Evolutionary conservation across 306 rosid species (phyloP).

Genomic region (Carpinus fangiana): DNA sequence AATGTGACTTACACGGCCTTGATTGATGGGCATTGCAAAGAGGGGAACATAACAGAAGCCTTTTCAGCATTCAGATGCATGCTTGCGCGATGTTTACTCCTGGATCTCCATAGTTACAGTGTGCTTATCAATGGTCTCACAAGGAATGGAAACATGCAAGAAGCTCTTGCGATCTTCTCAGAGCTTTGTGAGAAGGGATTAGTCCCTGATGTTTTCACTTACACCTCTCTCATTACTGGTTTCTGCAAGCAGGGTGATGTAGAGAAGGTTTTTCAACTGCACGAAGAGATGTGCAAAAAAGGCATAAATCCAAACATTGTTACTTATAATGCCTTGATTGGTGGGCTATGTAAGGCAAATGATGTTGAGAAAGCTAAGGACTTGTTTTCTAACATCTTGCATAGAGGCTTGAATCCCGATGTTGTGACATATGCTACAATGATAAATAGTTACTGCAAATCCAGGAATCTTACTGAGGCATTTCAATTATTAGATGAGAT

Average conservation of each 20-base stretch:
- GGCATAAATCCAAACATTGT: slow-evolving; percentile 40
- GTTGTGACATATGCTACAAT: slow-evolving; percentile 44
- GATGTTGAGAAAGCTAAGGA: slow-evolving; percentile 38
- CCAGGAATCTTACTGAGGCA: slow-evolving; percentile 39
- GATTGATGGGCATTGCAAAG: slow-evolving; percentile 46
- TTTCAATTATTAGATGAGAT: slow-evolving; percentile 42
- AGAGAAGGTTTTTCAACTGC: slow-evolving; percentile 36
- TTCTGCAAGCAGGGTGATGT: slow-evolving; percentile 42
- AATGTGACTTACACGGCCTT: slow-evolving; percentile 29
- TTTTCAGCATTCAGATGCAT: slow-evolving; percentile 38
- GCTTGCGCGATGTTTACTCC: slow-evolving; percentile 33
- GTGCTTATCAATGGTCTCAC: slow-evolving; percentile 41
- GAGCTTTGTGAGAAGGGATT: slow-evolving; percentile 39
- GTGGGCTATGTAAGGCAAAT: slow-evolving; percentile 48
- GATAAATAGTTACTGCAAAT: slow-evolving; percentile 43
- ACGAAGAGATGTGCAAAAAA: slow-evolving; percentile 38
- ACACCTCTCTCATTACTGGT: slow-evolving; percentile 42
- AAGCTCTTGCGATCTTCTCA: slow-evolving; percentile 41
- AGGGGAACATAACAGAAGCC: slow-evolving; percentile 38
- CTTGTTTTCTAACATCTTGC: slow-evolving; percentile 34
- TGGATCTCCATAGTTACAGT: slow-evolving; percentile 35
- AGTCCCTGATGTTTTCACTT: slow-evolving; percentile 47
- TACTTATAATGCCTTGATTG: slow-evolving; percentile 40
- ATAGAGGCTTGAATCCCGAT: slow-evolving; percentile 34
- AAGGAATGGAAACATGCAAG: slow-evolving; percentile 45